Evolutionary conservation across 352 stramenopile species (phyloP), one percentile per base, ranked within the genome.

Genomic region (Pythium sukuiense): DNA sequence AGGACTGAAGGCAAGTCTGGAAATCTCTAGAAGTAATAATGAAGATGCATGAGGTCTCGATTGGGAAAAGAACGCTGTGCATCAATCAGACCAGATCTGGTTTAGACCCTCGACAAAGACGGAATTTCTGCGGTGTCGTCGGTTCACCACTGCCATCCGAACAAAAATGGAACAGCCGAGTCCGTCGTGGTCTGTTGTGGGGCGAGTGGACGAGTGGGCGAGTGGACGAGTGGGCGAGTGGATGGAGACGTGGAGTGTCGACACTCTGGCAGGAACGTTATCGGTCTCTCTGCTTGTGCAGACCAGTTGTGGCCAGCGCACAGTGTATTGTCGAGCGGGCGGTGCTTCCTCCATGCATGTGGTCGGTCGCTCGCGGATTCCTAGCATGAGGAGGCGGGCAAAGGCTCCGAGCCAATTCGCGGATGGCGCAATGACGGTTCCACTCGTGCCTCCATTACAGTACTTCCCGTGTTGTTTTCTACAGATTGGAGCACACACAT

Each of bases 91-190:
- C 45, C 45, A 52, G 45, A 14, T 52, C 45, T 52, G 45, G 3
- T 27, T 29, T 35, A 9, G 20, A 24, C 20, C 20, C 20, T 49
- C 12, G 5, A 5, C 18, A 8, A 27, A 24, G 16, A 12, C 20
- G 5, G 45, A 52, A 52, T 52, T 52, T 52, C 45, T 52, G 45
- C 45, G n/a, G 45, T 52, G 45, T 52, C 45, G 45, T 52, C 45
- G 45, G 16, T 52, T 52, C 45, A 52, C 11, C 11, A 9, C 29
- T 27, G 7, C 16, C 4, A 18, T 43, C 11, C 7, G 45, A 52
- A 52, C 45, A 52, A 24, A 52, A 52, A 52, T 52, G 45, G 45
- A 52, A 52, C 45, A 52, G 45, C 45, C 29, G 45, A 18, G 5
- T 24, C n/a, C 29, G 45, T 3, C 5, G 45, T 52, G 29, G 45